Conservation (phyloP, 225 moss, liverwort and hornwort genomes). For the Neckera pumila region DNA sequence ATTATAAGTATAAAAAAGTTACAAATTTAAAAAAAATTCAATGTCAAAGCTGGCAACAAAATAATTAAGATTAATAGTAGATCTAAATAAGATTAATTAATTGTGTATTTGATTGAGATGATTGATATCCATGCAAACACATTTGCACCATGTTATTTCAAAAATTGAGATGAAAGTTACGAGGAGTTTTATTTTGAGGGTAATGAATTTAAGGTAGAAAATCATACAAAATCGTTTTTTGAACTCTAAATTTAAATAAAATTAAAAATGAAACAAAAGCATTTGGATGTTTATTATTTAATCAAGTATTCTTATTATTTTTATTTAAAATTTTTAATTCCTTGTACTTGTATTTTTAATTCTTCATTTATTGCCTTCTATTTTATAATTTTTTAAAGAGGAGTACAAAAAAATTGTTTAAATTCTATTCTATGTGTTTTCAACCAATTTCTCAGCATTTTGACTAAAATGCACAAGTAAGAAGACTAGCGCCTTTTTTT, state of each 20-base stretch:
- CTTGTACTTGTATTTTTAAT: neutral
- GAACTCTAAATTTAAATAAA: no score
- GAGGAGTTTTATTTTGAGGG: neutral
- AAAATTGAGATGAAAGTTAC: neutral
- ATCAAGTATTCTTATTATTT: neutral
- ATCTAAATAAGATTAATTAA: neutral
- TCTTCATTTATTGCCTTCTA: neutral
- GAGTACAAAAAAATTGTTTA: neutral
- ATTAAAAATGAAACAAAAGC: neutral
- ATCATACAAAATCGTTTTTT: no score
- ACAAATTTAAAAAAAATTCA: neutral
- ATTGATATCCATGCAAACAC: neutral
- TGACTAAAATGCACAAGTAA: neutral
- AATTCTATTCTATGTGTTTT: neutral
- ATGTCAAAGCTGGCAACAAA: fast-evolving
- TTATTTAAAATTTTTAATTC: no score
- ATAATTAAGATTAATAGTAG: no score
- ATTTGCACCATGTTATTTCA: fast-evolving
- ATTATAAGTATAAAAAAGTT: neutral
- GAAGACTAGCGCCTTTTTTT: fast-evolving
- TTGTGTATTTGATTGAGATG: neutral
- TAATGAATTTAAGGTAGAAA: neutral
- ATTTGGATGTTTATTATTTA: neutral
- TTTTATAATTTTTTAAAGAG: no score
- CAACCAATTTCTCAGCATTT: neutral